Base-by-base conservation (phyloP, 371 early-diverging fungal species). In the Mucor plumbeus region DNA sequence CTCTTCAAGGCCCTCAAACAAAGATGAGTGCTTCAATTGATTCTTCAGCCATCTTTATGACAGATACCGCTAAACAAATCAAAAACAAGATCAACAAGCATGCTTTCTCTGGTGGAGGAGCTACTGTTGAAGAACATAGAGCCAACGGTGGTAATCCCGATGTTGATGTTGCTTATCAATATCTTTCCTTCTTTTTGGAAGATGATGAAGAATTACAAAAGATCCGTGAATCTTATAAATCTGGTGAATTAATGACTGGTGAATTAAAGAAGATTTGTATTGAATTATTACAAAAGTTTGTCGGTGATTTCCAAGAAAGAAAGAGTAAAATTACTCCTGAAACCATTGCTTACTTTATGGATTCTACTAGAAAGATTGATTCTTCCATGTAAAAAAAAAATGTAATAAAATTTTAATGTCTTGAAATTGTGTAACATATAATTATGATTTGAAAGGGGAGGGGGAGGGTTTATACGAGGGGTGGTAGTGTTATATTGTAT, bases 11-110 rank as follows among this genome's bases (percentile, higher is more conserved):
- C 36, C 87, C 95, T n/a, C 91, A 93, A 14, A 93, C 97, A 60
- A 99, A 99, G 85, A 99, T 99, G 99, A 94, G 96, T 69, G 96
- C 99, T 3, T 98, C 98, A 4, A 80, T 92, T 50, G 91, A 91
- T 55, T 87, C 88, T 53, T 93, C 97, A 5, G 97, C 99, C 61
- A 96, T 99, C 71, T 98, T 94, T 78, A 89, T 99, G 86, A 90
- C 87, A 50, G 99, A 99, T 79, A 94, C 99, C 1, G 87, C 93
- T 5, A 90, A 88, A 33, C 90, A 94, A 79, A 97, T 99, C 85
- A 97, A 98, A 84, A 99, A 97, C 83, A 99, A 99, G 80, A 84
- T 83, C 73, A 99, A 96, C 81, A 87, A 91, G 59, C 91, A 97
- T 72, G 99, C 99, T 7, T 99, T 97, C 85, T 96, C 97, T 15